These are phyloP conservation scores for Avena eriantha DNA, from an alignment of 176 grass and related monocot genomes.

Conservation along the genomic window DNA sequence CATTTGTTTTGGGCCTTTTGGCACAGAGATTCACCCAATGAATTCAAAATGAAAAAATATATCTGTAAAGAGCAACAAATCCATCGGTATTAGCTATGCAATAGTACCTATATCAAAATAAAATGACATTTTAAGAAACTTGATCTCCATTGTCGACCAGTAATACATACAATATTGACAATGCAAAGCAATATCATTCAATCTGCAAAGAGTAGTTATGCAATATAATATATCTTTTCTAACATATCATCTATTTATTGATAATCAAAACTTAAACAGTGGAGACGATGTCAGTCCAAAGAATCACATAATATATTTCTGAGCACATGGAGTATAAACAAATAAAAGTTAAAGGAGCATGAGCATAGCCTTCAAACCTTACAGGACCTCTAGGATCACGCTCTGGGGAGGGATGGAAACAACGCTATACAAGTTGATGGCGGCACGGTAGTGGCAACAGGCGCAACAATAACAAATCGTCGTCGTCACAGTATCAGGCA, in stretches of 20 bases:
- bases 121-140: background rate
- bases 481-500: too few species aligned
- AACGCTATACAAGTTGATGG: too few species aligned
- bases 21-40: slow-evolving; percentile 8
- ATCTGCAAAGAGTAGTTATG: slow-evolving; percentile 2
- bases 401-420: too few species aligned
- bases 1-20: background rate
- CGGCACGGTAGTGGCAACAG: too few species aligned
- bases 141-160: background rate
- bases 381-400: slow-evolving; percentile 89
- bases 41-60: background rate
- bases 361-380: slow-evolving; percentile 54
- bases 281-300: background rate
- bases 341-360: background rate
- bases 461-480: too few species aligned
- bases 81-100: background rate
- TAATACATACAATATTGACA: background rate
- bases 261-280: background rate
- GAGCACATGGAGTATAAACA: background rate
- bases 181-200: slow-evolving; percentile 1
- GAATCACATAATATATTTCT: background rate
- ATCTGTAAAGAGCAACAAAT: background rate
- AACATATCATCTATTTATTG: background rate
- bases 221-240: background rate
- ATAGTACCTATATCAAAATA: background rate